phyloP scores from a whole-genome alignment of 2,329 filamentous ascomycete genomes.

The Alternaria sp. region DNA sequence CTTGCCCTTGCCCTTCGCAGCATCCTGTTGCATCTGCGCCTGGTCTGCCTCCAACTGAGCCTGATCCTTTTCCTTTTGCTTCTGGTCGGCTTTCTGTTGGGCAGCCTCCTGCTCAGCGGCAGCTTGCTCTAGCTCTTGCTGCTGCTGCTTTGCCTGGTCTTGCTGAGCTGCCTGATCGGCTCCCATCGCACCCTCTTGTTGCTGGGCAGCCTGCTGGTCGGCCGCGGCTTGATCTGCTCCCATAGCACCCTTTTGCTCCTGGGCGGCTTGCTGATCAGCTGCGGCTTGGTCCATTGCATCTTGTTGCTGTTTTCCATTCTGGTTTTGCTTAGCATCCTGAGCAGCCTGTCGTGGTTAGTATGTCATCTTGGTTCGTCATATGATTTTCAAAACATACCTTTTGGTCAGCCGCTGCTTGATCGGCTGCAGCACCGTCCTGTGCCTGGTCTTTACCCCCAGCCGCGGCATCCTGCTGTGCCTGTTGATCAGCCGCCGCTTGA shows the following conservation, averaged over 20 bases:
- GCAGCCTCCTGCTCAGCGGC: slow-evolving; percentile 14
- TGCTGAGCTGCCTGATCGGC: slow-evolving; percentile 6
- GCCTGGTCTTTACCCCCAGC: not conserved
- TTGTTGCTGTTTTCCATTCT: slow-evolving; percentile 1
- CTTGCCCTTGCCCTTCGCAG: slow-evolving; percentile 7
- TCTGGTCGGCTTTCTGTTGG: slow-evolving; percentile 10
- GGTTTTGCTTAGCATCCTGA: slow-evolving; percentile 1
- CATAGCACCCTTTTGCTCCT: not conserved
- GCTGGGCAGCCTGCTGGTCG: slow-evolving; percentile 7
- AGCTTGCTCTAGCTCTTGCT: slow-evolving; percentile 11
- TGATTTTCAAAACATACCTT: not conserved
- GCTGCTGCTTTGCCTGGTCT: slow-evolving; percentile 3
- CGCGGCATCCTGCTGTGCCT: not conserved
- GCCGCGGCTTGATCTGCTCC: slow-evolving; percentile 8
- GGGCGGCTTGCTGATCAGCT: slow-evolving; percentile 9
- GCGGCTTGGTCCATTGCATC: slow-evolving; percentile 5
- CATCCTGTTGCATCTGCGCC: slow-evolving; percentile 13
- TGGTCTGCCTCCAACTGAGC: slow-evolving; percentile 6
- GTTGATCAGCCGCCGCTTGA: slow-evolving; percentile 7
- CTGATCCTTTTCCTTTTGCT: slow-evolving; percentile 10
- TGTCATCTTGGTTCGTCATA: not conserved
- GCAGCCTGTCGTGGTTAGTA: not conserved
- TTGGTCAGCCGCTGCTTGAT: slow-evolving; percentile 7
- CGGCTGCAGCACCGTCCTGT: not conserved
- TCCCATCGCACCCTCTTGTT: slow-evolving; percentile 1